A percentile compares a stretch with the other conserved stretches of the same genome.
Evolutionary conservation across 345 rosid species (phyloP).

Genomic region (Salix udensis): DNA sequence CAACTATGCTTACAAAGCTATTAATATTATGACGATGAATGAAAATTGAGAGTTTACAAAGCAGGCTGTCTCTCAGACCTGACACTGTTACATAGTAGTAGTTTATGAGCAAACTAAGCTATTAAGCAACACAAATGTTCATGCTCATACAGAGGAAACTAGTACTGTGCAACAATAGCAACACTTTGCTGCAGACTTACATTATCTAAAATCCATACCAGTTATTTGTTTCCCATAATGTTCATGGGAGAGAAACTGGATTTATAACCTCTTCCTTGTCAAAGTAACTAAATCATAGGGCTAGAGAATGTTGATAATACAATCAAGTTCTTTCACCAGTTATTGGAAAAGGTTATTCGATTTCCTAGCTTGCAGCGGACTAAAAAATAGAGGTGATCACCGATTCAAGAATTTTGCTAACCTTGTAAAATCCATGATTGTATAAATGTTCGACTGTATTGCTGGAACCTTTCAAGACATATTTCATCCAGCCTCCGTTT

Average conservation of each 20-base stretch:
- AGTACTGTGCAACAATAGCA: neutral
- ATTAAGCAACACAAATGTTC: neutral
- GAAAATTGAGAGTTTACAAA: neutral
- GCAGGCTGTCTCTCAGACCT: neutral
- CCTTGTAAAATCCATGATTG: slow-evolving; percentile 98
- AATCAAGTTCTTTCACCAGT: no score
- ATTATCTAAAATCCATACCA: neutral
- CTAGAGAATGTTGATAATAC: no score
- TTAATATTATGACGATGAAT: neutral
- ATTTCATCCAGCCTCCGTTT: slow-evolving; percentile 86
- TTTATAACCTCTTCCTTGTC: neutral
- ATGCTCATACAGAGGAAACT: neutral
- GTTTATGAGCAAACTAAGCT: neutral
- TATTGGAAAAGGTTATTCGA: no score
- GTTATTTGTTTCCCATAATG: neutral
- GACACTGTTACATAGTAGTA: neutral
- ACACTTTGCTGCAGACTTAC: neutral
- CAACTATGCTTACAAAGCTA: neutral
- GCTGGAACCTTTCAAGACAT: slow-evolving; percentile 86
- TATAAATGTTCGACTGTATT: slow-evolving; percentile 69
- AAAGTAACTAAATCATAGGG: neutral
- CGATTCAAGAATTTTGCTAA: slow-evolving; percentile 22
- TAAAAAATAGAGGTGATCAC: neutral
- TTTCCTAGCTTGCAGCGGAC: neutral
- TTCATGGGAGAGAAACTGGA: neutral